phyloP scores from a whole-genome alignment of 441 rosid species.

The Adansonia gregorii region DNA sequence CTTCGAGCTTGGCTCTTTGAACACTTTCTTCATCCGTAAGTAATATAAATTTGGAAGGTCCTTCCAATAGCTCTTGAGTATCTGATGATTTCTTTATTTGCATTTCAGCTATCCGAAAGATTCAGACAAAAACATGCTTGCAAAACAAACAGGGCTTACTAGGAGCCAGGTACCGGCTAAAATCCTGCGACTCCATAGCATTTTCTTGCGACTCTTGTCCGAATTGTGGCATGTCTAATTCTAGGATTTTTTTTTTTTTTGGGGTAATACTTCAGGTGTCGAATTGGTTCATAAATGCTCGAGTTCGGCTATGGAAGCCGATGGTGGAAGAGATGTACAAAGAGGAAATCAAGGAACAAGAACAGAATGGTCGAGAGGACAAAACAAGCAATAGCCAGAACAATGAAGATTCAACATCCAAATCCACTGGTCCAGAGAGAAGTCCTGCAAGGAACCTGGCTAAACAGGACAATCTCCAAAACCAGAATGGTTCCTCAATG shows the following conservation, averaged over 20 bases:
- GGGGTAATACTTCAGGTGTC: conserved; percentile 50
- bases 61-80: neutral
- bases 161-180: conserved; percentile 61
- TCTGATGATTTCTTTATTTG: neutral
- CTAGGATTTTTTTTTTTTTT: neutral
- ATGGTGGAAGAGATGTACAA: conserved; percentile 82
- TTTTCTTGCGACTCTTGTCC: neutral
- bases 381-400: conserved; percentile 60
- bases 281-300: conserved; percentile 78
- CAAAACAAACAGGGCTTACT: conserved; percentile 77
- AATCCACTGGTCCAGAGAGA: conserved; percentile 52
- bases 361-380: conserved; percentile 53
- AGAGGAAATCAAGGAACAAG: conserved; percentile 71
- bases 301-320: conserved; percentile 82
- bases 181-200: neutral
- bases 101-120: conserved; percentile 71
- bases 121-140: conserved; percentile 71
- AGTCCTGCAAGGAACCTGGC: conserved; percentile 30
- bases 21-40: conserved; percentile 81
- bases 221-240: too few relatives aligned
- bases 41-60: neutral
- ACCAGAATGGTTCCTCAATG: conserved; percentile 42
- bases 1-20: conserved; percentile 86
- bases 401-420: conserved; percentile 64
- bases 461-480: conserved; percentile 35